Evolutionary conservation across 768 basidiomycete genomes (phyloP).

Genomic region (Phlebiopsis gigantea): DNA sequence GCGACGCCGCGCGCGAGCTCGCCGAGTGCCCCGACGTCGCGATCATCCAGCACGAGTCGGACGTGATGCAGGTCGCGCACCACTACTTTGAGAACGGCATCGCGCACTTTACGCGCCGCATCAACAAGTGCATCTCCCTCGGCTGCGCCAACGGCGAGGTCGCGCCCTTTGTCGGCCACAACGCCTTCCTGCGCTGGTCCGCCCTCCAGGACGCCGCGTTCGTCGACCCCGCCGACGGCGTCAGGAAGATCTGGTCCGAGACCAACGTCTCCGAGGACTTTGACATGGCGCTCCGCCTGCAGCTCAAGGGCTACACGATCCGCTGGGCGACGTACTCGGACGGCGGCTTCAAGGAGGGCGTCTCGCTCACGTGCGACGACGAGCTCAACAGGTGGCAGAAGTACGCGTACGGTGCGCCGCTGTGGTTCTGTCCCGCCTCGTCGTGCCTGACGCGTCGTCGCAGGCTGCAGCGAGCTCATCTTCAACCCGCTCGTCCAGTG

Average conservation of each 20-base stretch:
- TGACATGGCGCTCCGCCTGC: slow-evolving; percentile 73
- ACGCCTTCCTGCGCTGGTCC: slow-evolving; percentile 86
- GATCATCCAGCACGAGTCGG: slow-evolving; percentile 81
- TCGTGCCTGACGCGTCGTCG: background rate
- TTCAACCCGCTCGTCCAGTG: slow-evolving; percentile 81
- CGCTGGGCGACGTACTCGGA: slow-evolving; percentile 86
- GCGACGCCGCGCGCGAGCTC: slow-evolving; percentile 78
- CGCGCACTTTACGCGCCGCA: slow-evolving; percentile 73
- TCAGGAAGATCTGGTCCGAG: slow-evolving; percentile 79
- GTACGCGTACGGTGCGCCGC: slow-evolving; percentile 60
- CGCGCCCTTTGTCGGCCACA: slow-evolving; percentile 75
- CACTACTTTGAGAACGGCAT: slow-evolving; percentile 90
- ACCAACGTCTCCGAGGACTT: slow-evolving; percentile 80
- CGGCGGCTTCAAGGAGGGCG: slow-evolving; percentile 88
- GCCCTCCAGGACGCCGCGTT: slow-evolving; percentile 85
- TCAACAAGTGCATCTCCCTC: slow-evolving; percentile 73
- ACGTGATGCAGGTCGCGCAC: slow-evolving; percentile 48
- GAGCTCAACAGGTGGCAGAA: slow-evolving; percentile 94
- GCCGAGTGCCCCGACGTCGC: slow-evolving; percentile 68
- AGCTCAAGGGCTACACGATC: slow-evolving; percentile 62
- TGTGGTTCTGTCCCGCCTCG: background rate
- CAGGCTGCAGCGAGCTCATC: slow-evolving; percentile 71
- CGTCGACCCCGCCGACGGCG: slow-evolving; percentile 56
- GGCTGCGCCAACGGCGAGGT: slow-evolving; percentile 70
- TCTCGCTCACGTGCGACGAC: slow-evolving; percentile 83